These are phyloP conservation scores for Pogostemon cablin DNA, from an alignment of 257 asterid species.

Conservation along the genomic window DNA sequence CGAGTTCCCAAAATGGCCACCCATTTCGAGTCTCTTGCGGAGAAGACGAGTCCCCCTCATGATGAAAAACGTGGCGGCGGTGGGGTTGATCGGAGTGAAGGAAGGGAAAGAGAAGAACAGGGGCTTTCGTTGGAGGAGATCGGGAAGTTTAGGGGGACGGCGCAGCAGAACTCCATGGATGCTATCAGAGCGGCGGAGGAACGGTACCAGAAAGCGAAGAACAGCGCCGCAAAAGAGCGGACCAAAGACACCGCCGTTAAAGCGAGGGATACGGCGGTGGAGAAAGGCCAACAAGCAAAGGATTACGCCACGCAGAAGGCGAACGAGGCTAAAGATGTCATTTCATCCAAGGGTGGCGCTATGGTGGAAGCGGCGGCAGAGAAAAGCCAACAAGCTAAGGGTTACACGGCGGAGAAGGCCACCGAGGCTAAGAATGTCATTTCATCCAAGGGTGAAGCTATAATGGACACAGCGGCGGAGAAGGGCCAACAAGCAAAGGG, in stretches of 20 bases:
- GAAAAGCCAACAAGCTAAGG: constrained; percentile 38
- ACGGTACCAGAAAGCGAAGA: constrained; percentile 42
- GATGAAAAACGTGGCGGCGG: constrained; percentile 17
- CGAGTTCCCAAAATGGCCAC: constrained; percentile 54
- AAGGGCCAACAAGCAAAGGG: constrained; percentile 36
- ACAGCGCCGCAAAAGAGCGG: background rate
- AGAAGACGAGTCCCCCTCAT: constrained; percentile 10
- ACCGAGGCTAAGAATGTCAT: constrained; percentile 28
- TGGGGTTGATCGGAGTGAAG: background rate
- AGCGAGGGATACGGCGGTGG: background rate
- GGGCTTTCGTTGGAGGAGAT: constrained; percentile 58
- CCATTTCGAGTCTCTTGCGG: constrained; percentile 63
- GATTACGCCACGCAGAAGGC: constrained; percentile 33
- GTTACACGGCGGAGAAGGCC: constrained; percentile 30
- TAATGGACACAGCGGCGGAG: background rate
- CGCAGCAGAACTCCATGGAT: constrained; percentile 65
- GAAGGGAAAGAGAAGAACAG: background rate
- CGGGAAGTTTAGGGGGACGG: constrained; percentile 46
- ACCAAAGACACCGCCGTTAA: background rate
- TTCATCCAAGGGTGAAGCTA: constrained; percentile 11
- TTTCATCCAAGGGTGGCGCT: constrained; percentile 17
- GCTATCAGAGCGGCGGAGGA: constrained; percentile 57
- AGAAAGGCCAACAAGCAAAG: constrained; percentile 41
- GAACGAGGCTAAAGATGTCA: constrained; percentile 26
- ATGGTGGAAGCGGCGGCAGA: constrained; percentile 34